Evolutionary conservation across 306 rosid genomes (phyloP), one percentile per base, ranked within the genome.

Genomic region (Ormosia semicastrata): DNA sequence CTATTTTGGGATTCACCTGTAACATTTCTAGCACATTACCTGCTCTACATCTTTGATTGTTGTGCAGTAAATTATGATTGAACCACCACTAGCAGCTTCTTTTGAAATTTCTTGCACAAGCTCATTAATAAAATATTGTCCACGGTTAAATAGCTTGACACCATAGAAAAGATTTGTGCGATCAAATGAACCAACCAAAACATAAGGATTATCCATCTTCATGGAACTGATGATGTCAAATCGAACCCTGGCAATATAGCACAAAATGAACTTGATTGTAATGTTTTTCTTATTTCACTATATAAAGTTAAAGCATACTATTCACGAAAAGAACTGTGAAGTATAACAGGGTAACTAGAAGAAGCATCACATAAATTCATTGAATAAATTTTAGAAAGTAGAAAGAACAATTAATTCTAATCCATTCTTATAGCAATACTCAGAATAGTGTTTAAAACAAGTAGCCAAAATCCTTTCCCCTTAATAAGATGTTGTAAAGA

Each of bases 61-160:
- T 40, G 94, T 94, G 90, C 98, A 92, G 88, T 92, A 94, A 66
- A 94, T 85, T 66, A 94, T 91, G 62, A 96, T 94, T 70, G 98
- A 92, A 87, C 90, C 90, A 78, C 90, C 84, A 73, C 72, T 86
- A 59, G 83, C 81, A 46, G 88, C 89, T 62, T 84, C 89, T 64
- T 86, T 91, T 5, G 88, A 87, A 82, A 91, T 82, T 80, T 92
- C 97, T 76, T 29, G 86, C 60, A 91, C 91, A 41, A 94, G 87
- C 88, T 91, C 96, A 33, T 88, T 81, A 70, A 94, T 59, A 85
- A 88, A 91, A 83, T 78, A 75, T 81, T 78, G 87, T 56, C 96
- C 88, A 2, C 86, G 91, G 83, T 81, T 94, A 71, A 89, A 87
- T 65, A 76, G 79, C 90, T 94, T 92, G 81, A 89, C 97, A 76